Evolutionary conservation across 495 filamentous ascomycete genomes (phyloP), one percentile per base, ranked within the genome.

Genomic region (Penicillium verhagenii): DNA sequence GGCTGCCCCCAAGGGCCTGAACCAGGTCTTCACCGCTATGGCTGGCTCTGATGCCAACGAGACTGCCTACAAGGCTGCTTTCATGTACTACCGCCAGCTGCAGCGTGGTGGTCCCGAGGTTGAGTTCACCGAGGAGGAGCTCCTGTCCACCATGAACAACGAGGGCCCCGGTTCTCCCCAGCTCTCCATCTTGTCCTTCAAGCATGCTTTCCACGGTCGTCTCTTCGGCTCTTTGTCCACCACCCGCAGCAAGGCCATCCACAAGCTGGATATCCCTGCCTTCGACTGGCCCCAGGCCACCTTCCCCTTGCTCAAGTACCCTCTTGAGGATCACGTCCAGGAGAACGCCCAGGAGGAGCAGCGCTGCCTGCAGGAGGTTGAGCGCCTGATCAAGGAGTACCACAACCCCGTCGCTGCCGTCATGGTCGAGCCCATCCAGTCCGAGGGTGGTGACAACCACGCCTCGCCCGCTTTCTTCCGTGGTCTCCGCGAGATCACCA

Each of bases 391-490:
- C 75, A 83, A 82, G 59, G 88, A 83, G 59, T 92, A 82, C 77
- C 91, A 87, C 77, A 77, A 86, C 56, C 92, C 95, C n/a, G 89
- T 92, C 6, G 88, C 86, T 43, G 94, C 95, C 57, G 85, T 97
- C 35, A 75, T 98, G 50, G 80, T 97, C 55, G 94, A 98, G 78
- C 94, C 94, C 54, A 92, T 98, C 72, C 94, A 98, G 78, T 96
- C 91, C 65, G 94, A 98, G 73, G 94, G 94, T 61, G 94, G 94
- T 61, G 94, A 98, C 81, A 97, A 98, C 83, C 94, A 98, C 75
- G 94, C 94, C 60, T 92, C 91, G 0, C 87, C 94, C 18, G 82
- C 80, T 47, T 98, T 97, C 82, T 98, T 98, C 86, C 83, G 75
- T 31, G 89, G 89, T 48, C 84, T 98, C 38, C 89, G 95, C 38